phyloP scores from a whole-genome alignment of 1,284 basidiomycete species.

The Athelia sp. region DNA sequence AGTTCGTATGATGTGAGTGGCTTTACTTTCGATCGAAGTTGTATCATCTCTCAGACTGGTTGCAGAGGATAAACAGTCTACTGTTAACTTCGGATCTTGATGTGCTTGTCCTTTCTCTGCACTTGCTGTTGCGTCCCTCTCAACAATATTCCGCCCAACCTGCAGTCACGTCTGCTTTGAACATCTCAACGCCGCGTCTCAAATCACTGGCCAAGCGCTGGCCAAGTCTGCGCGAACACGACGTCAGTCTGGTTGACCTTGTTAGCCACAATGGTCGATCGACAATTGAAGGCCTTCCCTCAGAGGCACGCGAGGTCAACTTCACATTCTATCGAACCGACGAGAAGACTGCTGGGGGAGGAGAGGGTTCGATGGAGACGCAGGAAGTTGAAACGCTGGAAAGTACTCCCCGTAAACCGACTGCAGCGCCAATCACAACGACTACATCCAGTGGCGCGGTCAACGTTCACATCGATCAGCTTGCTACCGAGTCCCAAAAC shows the following conservation, averaged over 20 bases:
- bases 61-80: slow-evolving; percentile 84
- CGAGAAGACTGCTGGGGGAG: slow-evolving; percentile 39
- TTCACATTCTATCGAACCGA: slow-evolving; percentile 73
- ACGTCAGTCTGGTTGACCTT: slow-evolving; percentile 66
- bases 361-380: slow-evolving; percentile 40
- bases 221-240: slow-evolving; percentile 71
- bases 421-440: slow-evolving; percentile 21
- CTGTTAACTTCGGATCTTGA: slow-evolving; percentile 89
- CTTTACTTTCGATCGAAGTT: slow-evolving; percentile 4
- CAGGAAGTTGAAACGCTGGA: slow-evolving; percentile 33
- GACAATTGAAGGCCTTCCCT: slow-evolving; percentile 55
- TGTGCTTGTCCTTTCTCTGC: slow-evolving; percentile 79
- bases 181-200: slow-evolving; percentile 70
- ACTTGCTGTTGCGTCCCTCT: slow-evolving; percentile 86
- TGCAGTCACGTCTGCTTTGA: slow-evolving; percentile 70
- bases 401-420: slow-evolving; percentile 31
- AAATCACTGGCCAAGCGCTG: slow-evolving; percentile 70
- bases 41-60: slow-evolving; percentile 13
- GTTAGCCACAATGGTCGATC: slow-evolving; percentile 46
- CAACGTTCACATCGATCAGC: slow-evolving; percentile 60
- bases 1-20: slow-evolving; percentile 90
- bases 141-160: slow-evolving; percentile 91
- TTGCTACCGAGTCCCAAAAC: slow-evolving; percentile 51
- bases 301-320: slow-evolving; percentile 68
- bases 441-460: slow-evolving; percentile 42